Conservation (phyloP, 2,329 filamentous ascomycete species). For the Xylaria digitata region DNA sequence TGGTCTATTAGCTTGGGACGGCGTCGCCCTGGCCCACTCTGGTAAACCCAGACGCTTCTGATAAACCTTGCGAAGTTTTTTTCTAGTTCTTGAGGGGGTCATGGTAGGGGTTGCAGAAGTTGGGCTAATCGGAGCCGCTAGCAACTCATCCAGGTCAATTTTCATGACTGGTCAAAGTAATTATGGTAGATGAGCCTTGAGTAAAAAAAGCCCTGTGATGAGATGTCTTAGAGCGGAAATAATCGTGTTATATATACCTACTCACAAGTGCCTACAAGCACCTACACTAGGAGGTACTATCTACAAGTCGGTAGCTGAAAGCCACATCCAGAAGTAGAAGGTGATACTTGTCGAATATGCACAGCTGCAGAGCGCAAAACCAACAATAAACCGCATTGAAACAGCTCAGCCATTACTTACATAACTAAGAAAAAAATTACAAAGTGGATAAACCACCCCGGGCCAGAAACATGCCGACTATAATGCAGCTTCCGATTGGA, state of each 20-base stretch:
- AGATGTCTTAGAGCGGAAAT: no score
- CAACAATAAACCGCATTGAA: constrained; percentile 15
- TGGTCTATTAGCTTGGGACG: not conserved
- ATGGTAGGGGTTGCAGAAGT: not conserved
- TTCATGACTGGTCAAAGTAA: not conserved
- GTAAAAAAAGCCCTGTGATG: not conserved
- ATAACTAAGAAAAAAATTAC: not conserved
- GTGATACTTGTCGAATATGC: not conserved
- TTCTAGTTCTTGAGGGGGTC: not conserved
- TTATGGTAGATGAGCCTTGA: no score
- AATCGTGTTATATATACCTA: not conserved
- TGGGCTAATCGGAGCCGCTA: not conserved
- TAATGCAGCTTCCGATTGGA: not conserved
- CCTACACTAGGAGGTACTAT: no score
- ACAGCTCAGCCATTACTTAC: not conserved
- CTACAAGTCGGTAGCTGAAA: not conserved
- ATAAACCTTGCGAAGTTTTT: not conserved
- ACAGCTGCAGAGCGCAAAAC: constrained; percentile 16
- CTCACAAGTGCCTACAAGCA: no score
- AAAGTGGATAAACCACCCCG: constrained; percentile 4
- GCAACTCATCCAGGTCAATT: not conserved
- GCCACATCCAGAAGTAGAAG: not conserved
- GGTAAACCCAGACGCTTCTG: not conserved
- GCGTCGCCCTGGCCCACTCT: not conserved
- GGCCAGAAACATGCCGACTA: not conserved